Conservation (phyloP, 192 early-diverging fungal species). For the Coemansia sp. region DNA sequence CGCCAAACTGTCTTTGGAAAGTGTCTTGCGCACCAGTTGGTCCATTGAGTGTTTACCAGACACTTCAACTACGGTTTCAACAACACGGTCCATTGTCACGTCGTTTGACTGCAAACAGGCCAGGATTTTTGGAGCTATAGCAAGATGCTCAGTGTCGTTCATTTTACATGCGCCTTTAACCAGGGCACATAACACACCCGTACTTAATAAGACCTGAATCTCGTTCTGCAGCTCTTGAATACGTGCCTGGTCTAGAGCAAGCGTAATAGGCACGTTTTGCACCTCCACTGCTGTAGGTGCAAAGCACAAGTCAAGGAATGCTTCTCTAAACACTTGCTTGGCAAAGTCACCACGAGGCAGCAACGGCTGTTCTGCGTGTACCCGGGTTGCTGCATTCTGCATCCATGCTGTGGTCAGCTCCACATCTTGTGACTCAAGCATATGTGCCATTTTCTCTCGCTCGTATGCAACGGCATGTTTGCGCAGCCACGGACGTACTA, state of each 20-base stretch:
- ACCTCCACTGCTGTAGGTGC: constrained; percentile 3
- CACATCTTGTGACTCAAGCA: neutral
- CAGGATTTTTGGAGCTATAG: constrained; percentile 9
- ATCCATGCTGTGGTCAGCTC: constrained; percentile 29
- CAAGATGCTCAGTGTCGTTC: constrained; percentile 8
- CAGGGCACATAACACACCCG: constrained; percentile 23
- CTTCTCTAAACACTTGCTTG: constrained; percentile 33
- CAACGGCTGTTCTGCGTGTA: neutral
- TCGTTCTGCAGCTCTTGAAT: constrained; percentile 38
- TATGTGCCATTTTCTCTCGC: constrained; percentile 21
- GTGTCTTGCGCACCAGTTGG: constrained; percentile 29
- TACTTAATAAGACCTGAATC: constrained; percentile 27
- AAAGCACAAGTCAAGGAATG: constrained; percentile 42
- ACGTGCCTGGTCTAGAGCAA: constrained; percentile 25
- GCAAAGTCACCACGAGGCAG: neutral
- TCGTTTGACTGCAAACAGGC: constrained; percentile 15
- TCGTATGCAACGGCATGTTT: constrained; percentile 41
- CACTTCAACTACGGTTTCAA: constrained; percentile 2
- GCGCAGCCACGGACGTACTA: constrained; percentile 44
- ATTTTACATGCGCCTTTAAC: neutral
- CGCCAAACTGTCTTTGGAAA: constrained; percentile 30
- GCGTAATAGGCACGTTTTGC: constrained; percentile 16
- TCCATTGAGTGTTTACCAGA: neutral
- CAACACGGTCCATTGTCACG: constrained; percentile 30
- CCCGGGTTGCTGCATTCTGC: constrained; percentile 11